These are phyloP conservation scores for Pseudocercospora cruenta DNA, from an alignment of 2,329 filamentous ascomycete genomes.

Conservation along the genomic window DNA sequence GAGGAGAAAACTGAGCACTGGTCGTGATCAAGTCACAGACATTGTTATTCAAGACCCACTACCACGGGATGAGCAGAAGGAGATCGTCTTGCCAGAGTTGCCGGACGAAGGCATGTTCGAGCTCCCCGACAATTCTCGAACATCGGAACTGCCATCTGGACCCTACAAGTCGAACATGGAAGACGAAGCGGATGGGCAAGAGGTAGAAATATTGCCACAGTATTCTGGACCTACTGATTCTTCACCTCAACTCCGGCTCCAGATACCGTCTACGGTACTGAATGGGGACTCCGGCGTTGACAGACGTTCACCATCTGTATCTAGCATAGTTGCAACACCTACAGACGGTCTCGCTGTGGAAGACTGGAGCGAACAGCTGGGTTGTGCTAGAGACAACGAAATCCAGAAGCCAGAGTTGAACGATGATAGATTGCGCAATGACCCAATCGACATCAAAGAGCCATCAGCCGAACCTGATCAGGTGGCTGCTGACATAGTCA, in stretches of 20 bases:
- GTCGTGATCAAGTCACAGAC: slow-evolving; percentile 23
- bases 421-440: no score
- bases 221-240: slow-evolving; percentile 8
- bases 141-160: slow-evolving; percentile 8
- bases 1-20: slow-evolving; percentile 15
- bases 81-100: slow-evolving; percentile 5
- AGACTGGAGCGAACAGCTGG: not conserved
- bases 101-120: slow-evolving; percentile 16
- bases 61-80: not conserved
- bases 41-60: slow-evolving; percentile 13
- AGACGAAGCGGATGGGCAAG: not conserved
- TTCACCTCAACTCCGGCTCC: no score
- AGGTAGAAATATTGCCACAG: slow-evolving; percentile 11
- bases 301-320: slow-evolving; percentile 2
- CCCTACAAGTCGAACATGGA: not conserved
- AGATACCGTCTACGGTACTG: no score
- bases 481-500: not conserved
- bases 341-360: slow-evolving; percentile 1
- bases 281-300: not conserved
- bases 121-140: slow-evolving; percentile 12
- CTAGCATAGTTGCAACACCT: slow-evolving; percentile 13
- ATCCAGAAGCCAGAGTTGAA: not conserved
- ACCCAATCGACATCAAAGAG: not conserved
- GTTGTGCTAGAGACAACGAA: not conserved
- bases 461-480: not conserved